Conservation (phyloP, 441 rosid genomes). For the Populus tomentosa region DNA sequence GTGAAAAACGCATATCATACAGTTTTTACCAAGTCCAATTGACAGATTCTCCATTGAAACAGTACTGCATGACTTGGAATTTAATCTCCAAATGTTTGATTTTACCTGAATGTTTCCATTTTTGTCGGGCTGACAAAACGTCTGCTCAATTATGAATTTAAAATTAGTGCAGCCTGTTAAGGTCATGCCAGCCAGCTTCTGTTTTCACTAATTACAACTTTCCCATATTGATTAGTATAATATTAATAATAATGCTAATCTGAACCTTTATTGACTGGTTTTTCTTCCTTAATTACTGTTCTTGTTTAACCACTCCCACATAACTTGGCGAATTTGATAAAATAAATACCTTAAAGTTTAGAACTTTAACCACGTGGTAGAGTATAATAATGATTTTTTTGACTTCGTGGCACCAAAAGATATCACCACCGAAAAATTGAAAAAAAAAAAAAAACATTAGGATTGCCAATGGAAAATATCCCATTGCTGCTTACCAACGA, state of each 20-base stretch:
- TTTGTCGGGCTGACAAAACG: not conserved
- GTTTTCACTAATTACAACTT: not conserved
- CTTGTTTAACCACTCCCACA: conserved; percentile 18
- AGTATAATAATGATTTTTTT: not conserved
- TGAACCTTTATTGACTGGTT: not conserved
- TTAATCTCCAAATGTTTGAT: no score
- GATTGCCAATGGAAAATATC: no score
- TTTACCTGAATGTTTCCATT: no score
- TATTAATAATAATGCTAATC: not conserved
- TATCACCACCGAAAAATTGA: no score
- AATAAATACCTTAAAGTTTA: no score
- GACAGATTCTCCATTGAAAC: no score
- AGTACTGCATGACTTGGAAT: no score
- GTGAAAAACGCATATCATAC: not conserved
- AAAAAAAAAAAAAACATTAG: no score
- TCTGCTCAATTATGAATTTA: not conserved
- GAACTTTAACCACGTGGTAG: not conserved
- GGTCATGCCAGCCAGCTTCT: conserved; percentile 8
- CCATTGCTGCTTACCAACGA: no score
- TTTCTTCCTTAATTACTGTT: not conserved
- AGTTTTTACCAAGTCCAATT: no score
- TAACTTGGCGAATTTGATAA: not conserved
- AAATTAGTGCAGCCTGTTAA: not conserved
- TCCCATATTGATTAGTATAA: conserved; percentile 6
- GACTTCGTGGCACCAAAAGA: not conserved